Evolutionary conservation across 2,329 filamentous ascomycete species (phyloP).

Genomic region (Purpureocillium lavendulum): DNA sequence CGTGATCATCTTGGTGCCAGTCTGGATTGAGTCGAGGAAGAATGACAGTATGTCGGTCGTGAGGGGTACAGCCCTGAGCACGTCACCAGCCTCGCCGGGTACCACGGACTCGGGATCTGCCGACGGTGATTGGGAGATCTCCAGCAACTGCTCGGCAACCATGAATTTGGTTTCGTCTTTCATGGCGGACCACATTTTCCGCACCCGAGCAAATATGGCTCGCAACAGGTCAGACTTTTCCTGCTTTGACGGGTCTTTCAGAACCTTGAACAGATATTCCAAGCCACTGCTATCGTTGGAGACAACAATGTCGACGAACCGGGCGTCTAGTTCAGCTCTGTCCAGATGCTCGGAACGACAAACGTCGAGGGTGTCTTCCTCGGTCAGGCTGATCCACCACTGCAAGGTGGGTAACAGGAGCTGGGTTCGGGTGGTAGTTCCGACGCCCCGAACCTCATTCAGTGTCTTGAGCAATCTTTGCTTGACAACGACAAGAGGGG

Average conservation of each 20-base stretch:
- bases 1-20: slow-evolving; percentile 62
- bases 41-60: slow-evolving; percentile 62
- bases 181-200: slow-evolving; percentile 63
- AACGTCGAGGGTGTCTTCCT: slow-evolving; percentile 39
- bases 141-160: slow-evolving; percentile 54
- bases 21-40: slow-evolving; percentile 68
- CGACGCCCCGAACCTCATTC: slow-evolving; percentile 64
- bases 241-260: slow-evolving; percentile 31
- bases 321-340: slow-evolving; percentile 29
- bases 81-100: slow-evolving; percentile 57
- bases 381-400: slow-evolving; percentile 54
- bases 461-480: slow-evolving; percentile 62
- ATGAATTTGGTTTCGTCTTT: slow-evolving; percentile 53
- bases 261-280: slow-evolving; percentile 39
- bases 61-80: slow-evolving; percentile 65
- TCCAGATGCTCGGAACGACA: slow-evolving; percentile 31
- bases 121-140: slow-evolving; percentile 40
- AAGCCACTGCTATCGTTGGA: slow-evolving; percentile 45
- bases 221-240: slow-evolving; percentile 45
- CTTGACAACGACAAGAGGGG: slow-evolving; percentile 63
- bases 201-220: slow-evolving; percentile 61
- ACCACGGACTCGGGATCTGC: slow-evolving; percentile 28
- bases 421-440: slow-evolving; percentile 60
- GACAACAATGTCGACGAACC: slow-evolving; percentile 42
- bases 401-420: slow-evolving; percentile 68